phyloP scores from a whole-genome alignment of 192 early-diverging fungal genomes.

The Coemansia sp. region DNA sequence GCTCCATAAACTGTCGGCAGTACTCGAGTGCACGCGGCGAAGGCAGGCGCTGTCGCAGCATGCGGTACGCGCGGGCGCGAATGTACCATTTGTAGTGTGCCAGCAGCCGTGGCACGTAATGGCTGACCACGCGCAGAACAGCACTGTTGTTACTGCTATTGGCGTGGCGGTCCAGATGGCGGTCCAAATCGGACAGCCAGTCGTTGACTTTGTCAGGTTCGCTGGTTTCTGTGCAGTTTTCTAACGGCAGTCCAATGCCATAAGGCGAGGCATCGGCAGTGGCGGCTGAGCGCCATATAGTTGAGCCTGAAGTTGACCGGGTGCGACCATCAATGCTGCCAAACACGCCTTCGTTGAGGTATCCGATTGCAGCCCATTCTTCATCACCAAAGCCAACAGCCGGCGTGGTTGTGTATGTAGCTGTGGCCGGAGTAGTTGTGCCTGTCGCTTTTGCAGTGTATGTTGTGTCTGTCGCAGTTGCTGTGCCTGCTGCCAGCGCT shows the following conservation, averaged over 20 bases:
- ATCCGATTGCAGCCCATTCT: conserved; percentile 27
- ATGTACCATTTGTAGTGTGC: conserved; percentile 49
- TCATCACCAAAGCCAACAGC: conserved; percentile 19
- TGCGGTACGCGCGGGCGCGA: conserved; percentile 45
- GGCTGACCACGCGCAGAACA: conserved; percentile 18
- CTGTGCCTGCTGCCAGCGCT: conserved; percentile 4
- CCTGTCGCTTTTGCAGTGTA: conserved; percentile 4
- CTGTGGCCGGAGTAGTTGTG: background rate
- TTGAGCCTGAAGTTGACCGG: conserved; percentile 45
- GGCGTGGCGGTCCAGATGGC: conserved; percentile 18
- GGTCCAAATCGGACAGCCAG: conserved; percentile 20
- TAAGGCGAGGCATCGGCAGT: conserved; percentile 3
- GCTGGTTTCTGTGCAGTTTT: conserved; percentile 37
- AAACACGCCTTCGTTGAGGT: conserved; percentile 42
- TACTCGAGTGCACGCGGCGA: conserved; percentile 28
- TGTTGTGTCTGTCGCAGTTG: background rate
- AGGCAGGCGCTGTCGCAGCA: conserved; percentile 34
- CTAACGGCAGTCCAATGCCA: conserved; percentile 17
- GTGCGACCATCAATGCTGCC: conserved; percentile 45
- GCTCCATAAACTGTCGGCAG: conserved; percentile 45
- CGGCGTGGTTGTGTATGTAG: conserved; percentile 9
- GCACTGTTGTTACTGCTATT: background rate
- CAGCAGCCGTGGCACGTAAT: conserved; percentile 38
- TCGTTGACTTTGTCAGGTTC: conserved; percentile 47
- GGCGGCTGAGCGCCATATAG: conserved; percentile 21